phyloP scores from a whole-genome alignment of 1,284 basidiomycete species.

The Bondarzewia mesenterica region DNA sequence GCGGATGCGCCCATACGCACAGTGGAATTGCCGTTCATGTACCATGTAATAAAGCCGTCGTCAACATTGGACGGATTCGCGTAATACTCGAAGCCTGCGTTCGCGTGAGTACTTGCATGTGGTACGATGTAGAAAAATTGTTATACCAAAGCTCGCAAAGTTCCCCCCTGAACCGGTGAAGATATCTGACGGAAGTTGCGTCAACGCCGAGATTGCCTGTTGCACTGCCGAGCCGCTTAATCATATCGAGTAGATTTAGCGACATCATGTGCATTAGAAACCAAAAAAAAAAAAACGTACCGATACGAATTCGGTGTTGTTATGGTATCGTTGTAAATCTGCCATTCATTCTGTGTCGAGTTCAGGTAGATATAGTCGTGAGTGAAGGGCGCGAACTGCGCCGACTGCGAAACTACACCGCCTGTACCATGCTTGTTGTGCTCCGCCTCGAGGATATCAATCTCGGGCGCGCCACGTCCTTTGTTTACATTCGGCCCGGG shows the following conservation, averaged over 20 bases:
- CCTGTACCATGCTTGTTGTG: conserved; percentile 40
- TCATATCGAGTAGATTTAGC: conserved; percentile 15
- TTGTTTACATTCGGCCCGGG: conserved; percentile 62
- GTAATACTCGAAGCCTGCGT: conserved; percentile 61
- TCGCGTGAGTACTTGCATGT: neutral
- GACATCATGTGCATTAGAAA: neutral
- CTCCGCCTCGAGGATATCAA: conserved; percentile 75
- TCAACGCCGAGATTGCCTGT: conserved; percentile 49
- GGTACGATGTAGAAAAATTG: neutral
- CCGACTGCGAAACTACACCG: conserved; percentile 53
- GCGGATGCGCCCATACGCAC: conserved; percentile 47
- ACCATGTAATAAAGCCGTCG: conserved; percentile 62
- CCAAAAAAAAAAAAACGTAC: conserved; percentile 12
- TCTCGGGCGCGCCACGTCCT: conserved; percentile 80
- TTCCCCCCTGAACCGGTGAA: conserved; percentile 45
- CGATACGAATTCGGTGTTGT: conserved; percentile 24
- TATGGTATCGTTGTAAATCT: conserved; percentile 30
- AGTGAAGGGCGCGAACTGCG: conserved; percentile 63
- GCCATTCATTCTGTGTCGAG: conserved; percentile 35
- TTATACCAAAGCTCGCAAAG: conserved; percentile 37
- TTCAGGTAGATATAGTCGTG: conserved; percentile 38
- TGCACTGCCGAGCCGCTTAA: conserved; percentile 27
- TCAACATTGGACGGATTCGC: conserved; percentile 43
- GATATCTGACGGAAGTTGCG: conserved; percentile 39
- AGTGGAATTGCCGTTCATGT: conserved; percentile 42